Base-by-base conservation (phyloP, 2,329 filamentous ascomycete genomes). In the Cercospora brassicicola region DNA sequence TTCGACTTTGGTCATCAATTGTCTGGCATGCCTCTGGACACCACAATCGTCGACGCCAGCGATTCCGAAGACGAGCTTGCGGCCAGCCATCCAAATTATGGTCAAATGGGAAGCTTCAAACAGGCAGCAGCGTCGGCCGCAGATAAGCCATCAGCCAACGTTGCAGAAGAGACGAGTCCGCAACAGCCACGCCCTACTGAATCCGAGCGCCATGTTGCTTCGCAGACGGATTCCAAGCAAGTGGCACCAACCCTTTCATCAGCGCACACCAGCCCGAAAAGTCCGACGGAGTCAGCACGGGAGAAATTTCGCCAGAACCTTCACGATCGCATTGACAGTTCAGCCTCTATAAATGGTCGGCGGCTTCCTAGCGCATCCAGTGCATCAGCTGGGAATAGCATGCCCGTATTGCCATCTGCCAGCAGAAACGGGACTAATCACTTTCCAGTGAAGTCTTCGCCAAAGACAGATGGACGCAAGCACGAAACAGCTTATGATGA, bases 1-100 rank as follows among this genome's bases (percentile, higher is more conserved):
- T 70, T 72, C 39, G 62, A 70, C 26, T 72, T 72, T 45, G 66
- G 67, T 15, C 59, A 62, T 20, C 36, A 36, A 26, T 53, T 65
- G 13, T 28, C 56, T n/a, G 20, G 28, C 33, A 36, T 48, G 15
- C 33, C 39, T 23, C 45, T 33, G 11, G 28, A 48, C 36, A 53
- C 57, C 10, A 51, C 56, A 6, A 60, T 60, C 31, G 26, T 60
- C 36, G 63, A 65, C 11, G 42, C 64, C n/a, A 65, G 56, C 45
- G 42, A 53, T 30, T 55, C 42, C 13, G 56, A 53, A 53, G 57
- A 42, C 23, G 55, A 61, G 42, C 55, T 15, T 23, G 30, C 30
- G n/a, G 30, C 8, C 28, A 20, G 9, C 28, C 55, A 23, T 33
- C 9, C 20, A 13, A 5, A 23, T 13, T 15, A 36, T n/a, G 26